phyloP scores from a whole-genome alignment of 1,284 basidiomycete genomes.

The Ceratobasidium papillatum region DNA sequence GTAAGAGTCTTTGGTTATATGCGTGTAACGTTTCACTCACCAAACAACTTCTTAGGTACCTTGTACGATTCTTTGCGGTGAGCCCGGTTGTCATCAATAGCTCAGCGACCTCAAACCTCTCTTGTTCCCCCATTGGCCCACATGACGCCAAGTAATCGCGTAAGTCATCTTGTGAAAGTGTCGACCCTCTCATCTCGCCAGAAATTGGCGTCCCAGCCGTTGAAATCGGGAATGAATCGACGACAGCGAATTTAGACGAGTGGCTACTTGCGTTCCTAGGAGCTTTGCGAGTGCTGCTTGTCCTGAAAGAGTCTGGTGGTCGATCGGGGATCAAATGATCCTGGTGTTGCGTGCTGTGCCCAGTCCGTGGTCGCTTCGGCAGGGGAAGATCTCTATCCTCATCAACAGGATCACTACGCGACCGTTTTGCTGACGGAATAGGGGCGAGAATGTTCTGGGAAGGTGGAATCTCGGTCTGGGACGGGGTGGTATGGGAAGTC shows the following conservation, averaged over 20 bases:
- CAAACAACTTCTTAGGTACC: conserved; percentile 4
- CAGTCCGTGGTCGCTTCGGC: too few species aligned
- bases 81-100: conserved; percentile 34
- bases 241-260: neutral
- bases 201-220: conserved; percentile 16
- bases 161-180: conserved; percentile 1
- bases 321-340: neutral
- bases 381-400: too few species aligned
- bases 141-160: conserved; percentile 1
- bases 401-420: too few species aligned
- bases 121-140: conserved; percentile 11
- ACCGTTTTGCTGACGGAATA: too few species aligned
- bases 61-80: neutral
- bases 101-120: conserved; percentile 16
- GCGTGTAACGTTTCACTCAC: neutral
- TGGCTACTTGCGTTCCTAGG: too few species aligned
- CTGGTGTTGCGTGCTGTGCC: too few species aligned
- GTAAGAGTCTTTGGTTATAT: neutral
- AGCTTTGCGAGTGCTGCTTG: neutral
- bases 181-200: neutral
- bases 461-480: too few species aligned
- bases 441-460: too few species aligned
- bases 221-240: conserved; percentile 7
- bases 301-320: neutral
- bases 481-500: too few species aligned